These are phyloP conservation scores for Lagenidium giganteum DNA, from an alignment of 352 stramenopile species.

Conservation along the genomic window DNA sequence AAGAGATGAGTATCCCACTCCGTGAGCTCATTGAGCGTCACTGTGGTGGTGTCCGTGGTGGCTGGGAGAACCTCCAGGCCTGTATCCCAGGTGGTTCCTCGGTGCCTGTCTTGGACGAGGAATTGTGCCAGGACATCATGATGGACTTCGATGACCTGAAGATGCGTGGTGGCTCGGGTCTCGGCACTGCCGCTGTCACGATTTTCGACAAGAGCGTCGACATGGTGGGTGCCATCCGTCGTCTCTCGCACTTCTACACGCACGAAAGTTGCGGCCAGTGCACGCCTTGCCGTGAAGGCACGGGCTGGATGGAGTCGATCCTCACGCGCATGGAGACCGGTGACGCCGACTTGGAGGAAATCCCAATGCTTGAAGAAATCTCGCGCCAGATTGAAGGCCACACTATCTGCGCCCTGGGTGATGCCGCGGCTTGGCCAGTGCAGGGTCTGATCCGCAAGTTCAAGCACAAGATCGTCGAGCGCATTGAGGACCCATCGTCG, in stretches of 20 bases:
- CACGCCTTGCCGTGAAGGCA: conserved; percentile 98
- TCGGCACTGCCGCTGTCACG: conserved; percentile 98
- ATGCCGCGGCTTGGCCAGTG: conserved; percentile 99
- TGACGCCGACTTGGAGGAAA: conserved; percentile 97
- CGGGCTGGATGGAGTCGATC: conserved; percentile 97
- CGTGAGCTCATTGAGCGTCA: conserved; percentile 99
- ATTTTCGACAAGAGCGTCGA: conserved; percentile 99
- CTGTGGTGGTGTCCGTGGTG: conserved; percentile 97
- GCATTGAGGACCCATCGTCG: conserved; percentile 93
- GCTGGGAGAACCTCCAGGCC: conserved; percentile 98
- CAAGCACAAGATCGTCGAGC: conserved; percentile 97
- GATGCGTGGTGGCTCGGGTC: conserved; percentile 89
- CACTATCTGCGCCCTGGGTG: conserved; percentile 99
- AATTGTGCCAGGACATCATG: conserved; percentile 93
- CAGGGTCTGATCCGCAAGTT: conserved; percentile 99
- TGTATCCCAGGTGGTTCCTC: conserved; percentile 97
- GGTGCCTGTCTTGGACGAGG: conserved; percentile 94
- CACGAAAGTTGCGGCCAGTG: conserved; percentile 99
- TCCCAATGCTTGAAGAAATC: conserved; percentile 99
- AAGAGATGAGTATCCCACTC: conserved; percentile 98
- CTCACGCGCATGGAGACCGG: conserved; percentile 98
- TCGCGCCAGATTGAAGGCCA: conserved; percentile 99
- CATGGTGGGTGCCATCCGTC: conserved; percentile 98
- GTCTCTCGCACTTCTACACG: conserved; percentile 99
- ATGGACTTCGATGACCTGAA: conserved; percentile 99